phyloP scores from a whole-genome alignment of 768 basidiomycete genomes.

The Coprinellus micaceus region DNA sequence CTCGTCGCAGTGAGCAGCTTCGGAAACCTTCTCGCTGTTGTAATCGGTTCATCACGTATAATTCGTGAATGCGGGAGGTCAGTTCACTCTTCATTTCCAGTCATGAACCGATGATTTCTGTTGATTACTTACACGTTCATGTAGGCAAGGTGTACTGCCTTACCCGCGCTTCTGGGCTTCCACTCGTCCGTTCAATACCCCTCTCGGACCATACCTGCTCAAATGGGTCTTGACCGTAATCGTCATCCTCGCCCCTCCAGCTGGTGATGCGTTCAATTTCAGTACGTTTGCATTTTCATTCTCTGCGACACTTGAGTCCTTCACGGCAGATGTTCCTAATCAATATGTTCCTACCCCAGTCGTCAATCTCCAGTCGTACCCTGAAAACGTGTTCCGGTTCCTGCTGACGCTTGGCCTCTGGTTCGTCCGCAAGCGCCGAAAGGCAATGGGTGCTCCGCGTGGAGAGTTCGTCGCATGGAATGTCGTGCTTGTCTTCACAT shows the following conservation, averaged over 20 bases:
- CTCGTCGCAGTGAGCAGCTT: slow-evolving; percentile 38
- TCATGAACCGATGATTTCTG: too few species aligned
- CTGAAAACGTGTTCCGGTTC: slow-evolving; percentile 34
- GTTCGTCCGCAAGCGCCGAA: slow-evolving; percentile 31
- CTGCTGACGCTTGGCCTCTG: slow-evolving; percentile 32
- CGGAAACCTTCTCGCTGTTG: slow-evolving; percentile 34
- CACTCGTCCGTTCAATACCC: slow-evolving; percentile 50
- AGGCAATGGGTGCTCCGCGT: slow-evolving; percentile 27
- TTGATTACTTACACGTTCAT: too few species aligned
- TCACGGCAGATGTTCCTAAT: not conserved
- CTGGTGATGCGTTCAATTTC: slow-evolving; percentile 43
- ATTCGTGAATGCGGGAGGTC: slow-evolving; percentile 42
- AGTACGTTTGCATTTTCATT: slow-evolving; percentile 21
- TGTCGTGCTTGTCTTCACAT: slow-evolving; percentile 29
- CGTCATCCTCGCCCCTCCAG: slow-evolving; percentile 44
- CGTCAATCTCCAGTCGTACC: slow-evolving; percentile 39
- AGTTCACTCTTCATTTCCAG: not conserved
- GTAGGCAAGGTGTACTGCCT: slow-evolving; percentile 49
- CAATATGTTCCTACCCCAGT: slow-evolving; percentile 20
- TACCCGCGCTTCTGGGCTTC: slow-evolving; percentile 48
- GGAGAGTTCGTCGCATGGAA: slow-evolving; percentile 38
- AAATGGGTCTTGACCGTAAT: slow-evolving; percentile 45
- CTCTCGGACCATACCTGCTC: slow-evolving; percentile 41
- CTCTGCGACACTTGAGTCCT: not conserved
- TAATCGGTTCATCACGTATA: slow-evolving; percentile 42